Evolutionary conservation across 768 basidiomycete species (phyloP), one percentile per base, ranked within the genome.

Genomic region (Trametes cubensis): DNA sequence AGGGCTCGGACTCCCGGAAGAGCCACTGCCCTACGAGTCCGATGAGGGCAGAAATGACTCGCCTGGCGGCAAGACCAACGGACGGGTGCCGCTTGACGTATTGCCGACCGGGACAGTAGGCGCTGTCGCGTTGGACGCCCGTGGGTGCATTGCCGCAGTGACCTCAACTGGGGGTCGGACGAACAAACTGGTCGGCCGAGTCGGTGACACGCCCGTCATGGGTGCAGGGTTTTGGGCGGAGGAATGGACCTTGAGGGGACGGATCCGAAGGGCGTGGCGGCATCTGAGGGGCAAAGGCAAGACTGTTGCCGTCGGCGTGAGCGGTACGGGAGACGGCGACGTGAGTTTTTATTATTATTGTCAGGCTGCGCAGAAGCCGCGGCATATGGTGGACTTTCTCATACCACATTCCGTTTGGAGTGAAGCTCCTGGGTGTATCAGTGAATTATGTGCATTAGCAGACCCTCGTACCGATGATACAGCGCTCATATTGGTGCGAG

Each of bases 301-400:
- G 17, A 66, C 70, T 11, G 71, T 68, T 25, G 89, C 85, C 8
- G 76, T 94, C 23, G 90, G 91, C 4, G 76, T 94, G n/a, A 90
- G 89, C 30, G 90, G 92, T 0, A 94, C 92, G 14, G 92, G 92
- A 7, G 86, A 93, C 66, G 92, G 92, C 64, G 92, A 94, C 74
- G 90, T 92, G 70, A 61, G 85, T 57, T 18, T 56, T 45, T 55
- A 25, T 46, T 14, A 10, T 30, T 14, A 30, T 28, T 2, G 41
- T 20, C 17, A 17, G 13, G 11, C 34, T 11, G 34, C 45, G 34
- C 34, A 34, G 34, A 34, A 34, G 28, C 28, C 28, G 28, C 28
- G 8, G 28, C 4, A 30, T 30, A 8, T 8, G 28, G 28, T 30
- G 4, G 28, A 30, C 28, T 30, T 30, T 30, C 28, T 30, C 8